Conservation (phyloP, 345 rosid genomes). For the Erucastrum elatum region DNA sequence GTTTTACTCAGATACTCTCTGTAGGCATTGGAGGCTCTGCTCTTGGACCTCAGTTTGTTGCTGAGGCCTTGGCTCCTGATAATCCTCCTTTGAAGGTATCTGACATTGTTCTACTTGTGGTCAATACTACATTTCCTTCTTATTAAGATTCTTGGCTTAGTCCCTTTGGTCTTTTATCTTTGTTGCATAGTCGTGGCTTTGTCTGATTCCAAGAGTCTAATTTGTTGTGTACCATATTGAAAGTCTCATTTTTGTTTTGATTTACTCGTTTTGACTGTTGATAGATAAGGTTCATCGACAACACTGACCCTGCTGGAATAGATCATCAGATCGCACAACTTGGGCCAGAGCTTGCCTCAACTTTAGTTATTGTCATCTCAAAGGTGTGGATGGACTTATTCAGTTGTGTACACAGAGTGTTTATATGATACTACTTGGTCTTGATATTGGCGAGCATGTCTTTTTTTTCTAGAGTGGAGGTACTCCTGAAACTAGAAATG, state of each 20-base stretch:
- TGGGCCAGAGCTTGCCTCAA: constrained; percentile 86
- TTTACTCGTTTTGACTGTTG: constrained; percentile 25
- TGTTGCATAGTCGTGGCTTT: background rate
- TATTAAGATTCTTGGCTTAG: background rate
- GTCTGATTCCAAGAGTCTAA: no score
- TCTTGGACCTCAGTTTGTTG: constrained; percentile 96
- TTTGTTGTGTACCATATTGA: background rate
- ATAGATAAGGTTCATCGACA: constrained; percentile 95
- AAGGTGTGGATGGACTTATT: constrained; percentile 66
- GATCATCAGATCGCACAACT: constrained; percentile 98
- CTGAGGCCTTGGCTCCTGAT: constrained; percentile 97
- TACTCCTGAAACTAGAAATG: constrained; percentile 99
- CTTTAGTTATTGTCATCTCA: constrained; percentile 90
- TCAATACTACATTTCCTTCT: background rate
- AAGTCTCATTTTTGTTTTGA: background rate
- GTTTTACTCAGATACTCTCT: constrained; percentile 82
- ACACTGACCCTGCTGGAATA: constrained; percentile 96
- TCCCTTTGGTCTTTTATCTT: background rate
- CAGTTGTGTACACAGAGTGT: background rate
- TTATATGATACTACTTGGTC: background rate
- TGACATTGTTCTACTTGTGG: background rate
- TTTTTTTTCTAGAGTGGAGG: constrained; percentile 79
- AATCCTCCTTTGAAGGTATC: constrained; percentile 92
- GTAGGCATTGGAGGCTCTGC: constrained; percentile 99
- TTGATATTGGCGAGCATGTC: background rate